Conservation (phyloP, 2,329 filamentous ascomycete genomes). For the Aureobasidium sp. region DNA sequence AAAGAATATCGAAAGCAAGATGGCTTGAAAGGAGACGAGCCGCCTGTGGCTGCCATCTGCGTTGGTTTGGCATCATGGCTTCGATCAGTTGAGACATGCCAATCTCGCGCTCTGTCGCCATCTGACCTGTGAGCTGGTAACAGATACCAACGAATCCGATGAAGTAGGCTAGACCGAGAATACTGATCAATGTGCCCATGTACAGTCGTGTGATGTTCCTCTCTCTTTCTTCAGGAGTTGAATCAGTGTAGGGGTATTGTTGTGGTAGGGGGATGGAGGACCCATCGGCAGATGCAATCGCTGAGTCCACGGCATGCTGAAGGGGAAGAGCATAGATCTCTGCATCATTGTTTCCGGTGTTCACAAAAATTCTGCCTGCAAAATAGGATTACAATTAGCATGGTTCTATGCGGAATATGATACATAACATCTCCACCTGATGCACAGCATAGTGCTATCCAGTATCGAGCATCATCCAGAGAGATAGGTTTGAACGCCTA, state of each 20-base stretch:
- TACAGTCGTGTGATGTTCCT: conserved; percentile 73
- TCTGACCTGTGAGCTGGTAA: conserved; percentile 88
- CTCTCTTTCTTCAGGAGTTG: conserved; percentile 72
- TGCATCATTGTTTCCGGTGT: conserved; percentile 73
- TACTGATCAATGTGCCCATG: conserved; percentile 77
- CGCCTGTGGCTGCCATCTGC: conserved; percentile 79
- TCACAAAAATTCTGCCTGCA: conserved; percentile 71
- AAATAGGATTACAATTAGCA: no score
- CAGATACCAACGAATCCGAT: conserved; percentile 82
- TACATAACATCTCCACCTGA: no score
- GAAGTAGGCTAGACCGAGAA: conserved; percentile 82
- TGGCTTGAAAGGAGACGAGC: conserved; percentile 84
- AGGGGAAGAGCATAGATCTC: conserved; percentile 83
- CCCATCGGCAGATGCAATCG: conserved; percentile 68
- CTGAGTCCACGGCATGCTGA: conserved; percentile 79
- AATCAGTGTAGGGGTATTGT: conserved; percentile 81
- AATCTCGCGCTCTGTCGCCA: conserved; percentile 85
- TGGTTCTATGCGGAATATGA: no score
- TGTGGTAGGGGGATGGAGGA: conserved; percentile 47
- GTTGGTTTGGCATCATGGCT: conserved; percentile 86
- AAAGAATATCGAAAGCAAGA: conserved; percentile 81
- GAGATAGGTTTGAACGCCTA: no score
- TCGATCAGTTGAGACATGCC: conserved; percentile 92
- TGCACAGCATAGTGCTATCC: no score
- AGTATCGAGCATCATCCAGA: no score